Base-by-base conservation (phyloP, 2,329 filamentous ascomycete genomes). In the Volutella citrinella region DNA sequence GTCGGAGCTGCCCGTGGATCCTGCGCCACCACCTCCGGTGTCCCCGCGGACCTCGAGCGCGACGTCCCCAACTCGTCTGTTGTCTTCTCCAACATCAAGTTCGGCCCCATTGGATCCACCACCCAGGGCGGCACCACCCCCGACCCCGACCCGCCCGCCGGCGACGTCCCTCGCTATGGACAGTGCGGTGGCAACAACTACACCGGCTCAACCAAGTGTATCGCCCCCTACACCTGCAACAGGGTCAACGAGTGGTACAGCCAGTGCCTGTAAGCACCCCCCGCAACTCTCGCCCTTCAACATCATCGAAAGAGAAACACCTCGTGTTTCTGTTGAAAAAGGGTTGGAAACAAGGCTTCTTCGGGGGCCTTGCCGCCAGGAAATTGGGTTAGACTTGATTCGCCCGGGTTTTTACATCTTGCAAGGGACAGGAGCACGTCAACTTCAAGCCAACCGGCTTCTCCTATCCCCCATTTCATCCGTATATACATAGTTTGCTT, bases 31-130 rank as follows among this genome's bases (percentile, higher is more conserved):
- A 62, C 55, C 46, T 74, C 72, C 14, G 78, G 78, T 26, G 65
- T 60, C 19, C 77, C 77, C 17, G 36, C 53, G 19, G 65, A 69
- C 5, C 57, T 82, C 27, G 70, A 79, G 60, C 25, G 55, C 12
- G 46, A 60, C 32, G 51, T 56, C 11, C 64, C 74, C 25, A 64
- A 68, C 57, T 60, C 75, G 32, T 65, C 65, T 48, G 76, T 80
- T 32, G 55, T 65, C 43, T 80, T 68, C 65, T 78, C 73, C 46
- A 78, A 78, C 66, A 78, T 79, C 65, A 71, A 69, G 61, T 67
- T 76, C 49, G 76, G 60, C 19, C 65, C 73, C 38, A 71, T 80
- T 52, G 68, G 67, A 52, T 73, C 69, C 27, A 80, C 76, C 49
- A 20, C 22, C 11, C 19, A 32, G 19, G 20, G 33, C 9, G 13